Base-by-base conservation (phyloP, 768 basidiomycete species). In the Naematelia encephala region DNA sequence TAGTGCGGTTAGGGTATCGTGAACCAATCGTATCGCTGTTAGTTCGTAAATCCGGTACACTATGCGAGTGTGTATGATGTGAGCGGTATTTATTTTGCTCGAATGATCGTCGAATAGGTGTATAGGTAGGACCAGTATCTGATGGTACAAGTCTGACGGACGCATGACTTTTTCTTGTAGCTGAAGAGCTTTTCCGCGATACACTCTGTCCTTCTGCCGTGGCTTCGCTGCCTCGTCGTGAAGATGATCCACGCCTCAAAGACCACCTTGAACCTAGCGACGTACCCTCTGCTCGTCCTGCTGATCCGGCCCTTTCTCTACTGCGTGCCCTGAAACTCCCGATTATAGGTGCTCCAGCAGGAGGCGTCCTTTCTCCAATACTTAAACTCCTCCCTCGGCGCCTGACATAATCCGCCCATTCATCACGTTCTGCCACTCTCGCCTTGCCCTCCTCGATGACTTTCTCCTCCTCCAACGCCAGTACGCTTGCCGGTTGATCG, bases 351-450 rank as follows among this genome's bases (percentile, higher is more conserved):
- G 63, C 68, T n/a, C 56, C 62, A n/a, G 61, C 50, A 16, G 61
- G 62, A 4, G 43, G 29, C n/a, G 52, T 26, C 1, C 21, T 28
- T 10, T 51, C 51, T 2, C 70, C 66, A 8, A 73, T 50, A 51
- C 66, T 68, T 27, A 65, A 23, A 52, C 64, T 67, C 10, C 71
- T 52, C 1, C 68, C 69, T 48, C 71, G 51, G 16, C 60, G 50
- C 26, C 51, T 56, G 1, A 64, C 54, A 16, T 60, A 55, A 10
- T 54, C 39, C 5, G 66, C 65, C 72, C 72, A 73, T 50, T 69
- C 63, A 47, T 73, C 67, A 21, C 69, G 46, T 44, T 73, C 72
- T 42, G 56, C 29, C 12, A 55, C 29, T 22, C 71, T 60, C 23
- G 43, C 23, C 16, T 54, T 39, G 11, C 64, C 61, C 42, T 57